These are phyloP conservation scores for Chrysosporium keratinophilum DNA, from an alignment of 2,329 filamentous ascomycete genomes.

Conservation along the genomic window DNA sequence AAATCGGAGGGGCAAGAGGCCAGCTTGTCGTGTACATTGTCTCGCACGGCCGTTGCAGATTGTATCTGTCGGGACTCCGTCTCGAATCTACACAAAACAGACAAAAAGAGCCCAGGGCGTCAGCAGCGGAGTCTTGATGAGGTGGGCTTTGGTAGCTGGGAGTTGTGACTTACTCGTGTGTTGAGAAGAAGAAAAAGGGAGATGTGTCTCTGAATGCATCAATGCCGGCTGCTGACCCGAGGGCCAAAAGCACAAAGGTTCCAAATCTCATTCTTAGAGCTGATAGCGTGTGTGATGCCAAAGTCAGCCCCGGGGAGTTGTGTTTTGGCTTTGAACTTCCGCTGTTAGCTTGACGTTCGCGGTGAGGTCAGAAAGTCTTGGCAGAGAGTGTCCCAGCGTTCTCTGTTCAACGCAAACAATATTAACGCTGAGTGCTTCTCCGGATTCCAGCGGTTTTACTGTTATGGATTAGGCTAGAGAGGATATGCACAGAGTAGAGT, in stretches of 20 bases:
- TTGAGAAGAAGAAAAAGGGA: slow-evolving; percentile 82
- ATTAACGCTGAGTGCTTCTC: too few relatives aligned
- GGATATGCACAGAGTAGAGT: too few relatives aligned
- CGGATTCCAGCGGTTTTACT: too few relatives aligned
- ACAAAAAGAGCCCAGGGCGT: not conserved
- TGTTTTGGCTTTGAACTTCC: not conserved
- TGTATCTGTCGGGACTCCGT: slow-evolving; percentile 35
- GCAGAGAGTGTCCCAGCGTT: not conserved
- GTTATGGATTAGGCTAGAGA: too few relatives aligned
- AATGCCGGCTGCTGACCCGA: slow-evolving; percentile 46
- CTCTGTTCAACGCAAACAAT: too few relatives aligned
- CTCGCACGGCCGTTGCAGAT: slow-evolving; percentile 35
- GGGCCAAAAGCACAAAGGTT: slow-evolving; percentile 38
- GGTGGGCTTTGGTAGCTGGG: not conserved
- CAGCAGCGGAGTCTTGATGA: not conserved
- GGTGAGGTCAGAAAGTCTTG: slow-evolving; percentile 2
- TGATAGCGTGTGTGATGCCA: not conserved
- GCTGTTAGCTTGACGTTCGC: not conserved
- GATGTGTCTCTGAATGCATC: slow-evolving; percentile 76
- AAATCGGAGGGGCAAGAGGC: slow-evolving; percentile 59
- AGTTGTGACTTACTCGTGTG: slow-evolving; percentile 55
- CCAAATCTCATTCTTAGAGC: slow-evolving; percentile 33
- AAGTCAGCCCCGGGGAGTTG: not conserved
- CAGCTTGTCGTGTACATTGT: slow-evolving; percentile 41
- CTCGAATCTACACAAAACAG: slow-evolving; percentile 29